Percentiles rank a stretch among this genome's conserved stretches.
Evolutionary conservation across 495 filamentous ascomycete species (phyloP).

Genomic region (Polyplosphaeria fusca): DNA sequence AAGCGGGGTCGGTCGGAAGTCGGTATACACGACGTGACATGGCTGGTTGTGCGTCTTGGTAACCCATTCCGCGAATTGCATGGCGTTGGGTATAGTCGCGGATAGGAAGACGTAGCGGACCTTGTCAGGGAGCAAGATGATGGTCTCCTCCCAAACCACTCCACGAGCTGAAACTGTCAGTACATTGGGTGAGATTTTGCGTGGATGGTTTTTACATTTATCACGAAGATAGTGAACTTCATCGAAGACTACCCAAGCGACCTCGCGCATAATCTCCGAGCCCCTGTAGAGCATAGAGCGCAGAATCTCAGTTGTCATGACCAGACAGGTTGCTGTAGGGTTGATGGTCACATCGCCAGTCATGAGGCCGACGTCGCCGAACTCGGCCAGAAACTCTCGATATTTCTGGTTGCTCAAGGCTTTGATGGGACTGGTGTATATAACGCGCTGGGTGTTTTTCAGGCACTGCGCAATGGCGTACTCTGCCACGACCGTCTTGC

Average conservation of each 20-base stretch:
- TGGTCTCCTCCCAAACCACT: slow-evolving; percentile 99
- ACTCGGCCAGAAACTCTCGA: slow-evolving; percentile 89
- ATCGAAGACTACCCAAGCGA: slow-evolving; percentile 95
- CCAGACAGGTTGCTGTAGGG: slow-evolving; percentile 92
- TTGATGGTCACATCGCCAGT: slow-evolving; percentile 99
- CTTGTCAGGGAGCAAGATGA: slow-evolving; percentile 95
- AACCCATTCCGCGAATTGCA: slow-evolving; percentile 99
- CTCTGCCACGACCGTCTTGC: slow-evolving; percentile 96
- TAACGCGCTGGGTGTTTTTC: slow-evolving; percentile 94
- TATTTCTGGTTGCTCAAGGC: slow-evolving; percentile 98
- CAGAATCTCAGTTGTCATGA: slow-evolving; percentile 99
- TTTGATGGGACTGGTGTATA: slow-evolving; percentile 99
- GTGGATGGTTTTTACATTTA: slow-evolving; percentile 54
- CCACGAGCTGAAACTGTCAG: slow-evolving; percentile 66
- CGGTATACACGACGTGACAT: slow-evolving; percentile 97
- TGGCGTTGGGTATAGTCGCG: slow-evolving; percentile 97
- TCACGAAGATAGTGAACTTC: slow-evolving; percentile 99
- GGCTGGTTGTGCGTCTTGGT: slow-evolving; percentile 94
- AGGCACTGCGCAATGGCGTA: slow-evolving; percentile 98
- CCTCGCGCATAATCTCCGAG: slow-evolving; percentile 98
- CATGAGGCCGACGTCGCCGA: slow-evolving; percentile 97
- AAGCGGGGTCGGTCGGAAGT: slow-evolving; percentile 92
- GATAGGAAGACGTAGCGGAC: slow-evolving; percentile 97
- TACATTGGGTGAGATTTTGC: neutral
- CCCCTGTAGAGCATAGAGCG: slow-evolving; percentile 97